Percentiles rank a stretch among this genome's conserved stretches.
Evolutionary conservation across 805 yeast genomes (phyloP).

Genomic region (Martiniozyma abietophila): DNA sequence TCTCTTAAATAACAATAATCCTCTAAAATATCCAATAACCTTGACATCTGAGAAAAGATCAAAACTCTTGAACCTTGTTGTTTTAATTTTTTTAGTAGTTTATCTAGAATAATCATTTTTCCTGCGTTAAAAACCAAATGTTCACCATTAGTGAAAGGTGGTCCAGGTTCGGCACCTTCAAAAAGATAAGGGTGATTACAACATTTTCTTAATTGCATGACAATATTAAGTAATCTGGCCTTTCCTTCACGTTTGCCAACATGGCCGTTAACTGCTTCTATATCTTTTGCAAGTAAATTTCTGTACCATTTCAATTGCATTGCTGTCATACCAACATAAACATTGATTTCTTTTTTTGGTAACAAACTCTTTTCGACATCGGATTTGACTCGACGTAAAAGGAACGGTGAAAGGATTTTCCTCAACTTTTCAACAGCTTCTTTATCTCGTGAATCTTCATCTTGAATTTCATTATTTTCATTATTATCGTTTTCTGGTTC

Average conservation of each 20-base stretch:
- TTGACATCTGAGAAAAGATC: slow-evolving; percentile 77
- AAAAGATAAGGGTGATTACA: slow-evolving; percentile 80
- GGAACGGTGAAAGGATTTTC: slow-evolving; percentile 66
- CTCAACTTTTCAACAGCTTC: slow-evolving; percentile 53
- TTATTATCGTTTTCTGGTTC: slow-evolving; percentile 26
- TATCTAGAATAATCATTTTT: slow-evolving; percentile 64
- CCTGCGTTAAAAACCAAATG: slow-evolving; percentile 68
- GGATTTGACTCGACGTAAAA: slow-evolving; percentile 65
- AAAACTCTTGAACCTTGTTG: slow-evolving; percentile 69
- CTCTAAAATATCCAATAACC: slow-evolving; percentile 71
- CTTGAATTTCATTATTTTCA: background rate
- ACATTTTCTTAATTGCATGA: slow-evolving; percentile 78
- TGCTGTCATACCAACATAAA: slow-evolving; percentile 66
- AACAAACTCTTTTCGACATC: slow-evolving; percentile 74
- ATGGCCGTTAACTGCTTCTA: slow-evolving; percentile 81
- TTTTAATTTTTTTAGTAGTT: slow-evolving; percentile 48
- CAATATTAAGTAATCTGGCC: slow-evolving; percentile 67
- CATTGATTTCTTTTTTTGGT: slow-evolving; percentile 67
- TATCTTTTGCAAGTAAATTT: slow-evolving; percentile 65
- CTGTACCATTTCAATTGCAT: slow-evolving; percentile 77
- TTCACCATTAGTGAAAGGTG: slow-evolving; percentile 80
- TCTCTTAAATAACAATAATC: slow-evolving; percentile 68
- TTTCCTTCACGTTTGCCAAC: slow-evolving; percentile 67
- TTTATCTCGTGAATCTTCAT: slow-evolving; percentile 27
- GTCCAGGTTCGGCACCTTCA: slow-evolving; percentile 88